Evolutionary conservation across 2,329 filamentous ascomycete genomes (phyloP).

Genomic region (Phaeosphaeria sp.): DNA sequence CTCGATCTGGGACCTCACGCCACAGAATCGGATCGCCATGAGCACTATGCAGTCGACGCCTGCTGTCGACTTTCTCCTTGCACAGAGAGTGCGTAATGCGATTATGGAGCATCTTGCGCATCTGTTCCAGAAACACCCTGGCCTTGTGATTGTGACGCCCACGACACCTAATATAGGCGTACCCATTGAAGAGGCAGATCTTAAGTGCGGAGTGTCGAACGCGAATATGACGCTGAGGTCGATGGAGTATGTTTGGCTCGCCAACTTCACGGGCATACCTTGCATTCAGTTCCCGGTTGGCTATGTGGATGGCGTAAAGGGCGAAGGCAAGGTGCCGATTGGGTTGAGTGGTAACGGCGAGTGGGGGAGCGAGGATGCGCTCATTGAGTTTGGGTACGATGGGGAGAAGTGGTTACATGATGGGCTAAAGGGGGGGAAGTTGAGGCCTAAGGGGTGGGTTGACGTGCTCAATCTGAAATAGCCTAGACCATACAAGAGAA

Average conservation of each 20-base stretch:
- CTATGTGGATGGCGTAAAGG: constrained; percentile 64
- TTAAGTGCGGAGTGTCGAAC: constrained; percentile 71
- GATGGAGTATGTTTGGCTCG: constrained; percentile 87
- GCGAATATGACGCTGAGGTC: constrained; percentile 74
- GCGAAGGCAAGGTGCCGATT: constrained; percentile 61
- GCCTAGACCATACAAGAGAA: no score
- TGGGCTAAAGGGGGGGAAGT: constrained; percentile 41
- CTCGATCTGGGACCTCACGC: constrained; percentile 63
- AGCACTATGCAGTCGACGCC: constrained; percentile 68
- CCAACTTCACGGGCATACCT: constrained; percentile 82
- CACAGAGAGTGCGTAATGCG: constrained; percentile 74
- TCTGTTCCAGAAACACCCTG: constrained; percentile 73
- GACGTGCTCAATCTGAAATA: constrained; percentile 44
- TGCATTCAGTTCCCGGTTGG: constrained; percentile 77
- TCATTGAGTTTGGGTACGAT: constrained; percentile 61
- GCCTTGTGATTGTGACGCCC: constrained; percentile 79
- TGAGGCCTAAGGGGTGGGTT: constrained; percentile 46
- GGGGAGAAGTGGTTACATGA: constrained; percentile 56
- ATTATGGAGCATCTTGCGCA: constrained; percentile 80
- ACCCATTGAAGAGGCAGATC: constrained; percentile 71
- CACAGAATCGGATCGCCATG: constrained; percentile 74
- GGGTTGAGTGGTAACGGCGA: constrained; percentile 62
- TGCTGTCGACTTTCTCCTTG: constrained; percentile 73
- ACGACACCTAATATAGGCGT: constrained; percentile 79
- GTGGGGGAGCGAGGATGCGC: constrained; percentile 60